Base-by-base conservation (phyloP, 2,329 filamentous ascomycete species). In the Cordyceps farinosa region DNA sequence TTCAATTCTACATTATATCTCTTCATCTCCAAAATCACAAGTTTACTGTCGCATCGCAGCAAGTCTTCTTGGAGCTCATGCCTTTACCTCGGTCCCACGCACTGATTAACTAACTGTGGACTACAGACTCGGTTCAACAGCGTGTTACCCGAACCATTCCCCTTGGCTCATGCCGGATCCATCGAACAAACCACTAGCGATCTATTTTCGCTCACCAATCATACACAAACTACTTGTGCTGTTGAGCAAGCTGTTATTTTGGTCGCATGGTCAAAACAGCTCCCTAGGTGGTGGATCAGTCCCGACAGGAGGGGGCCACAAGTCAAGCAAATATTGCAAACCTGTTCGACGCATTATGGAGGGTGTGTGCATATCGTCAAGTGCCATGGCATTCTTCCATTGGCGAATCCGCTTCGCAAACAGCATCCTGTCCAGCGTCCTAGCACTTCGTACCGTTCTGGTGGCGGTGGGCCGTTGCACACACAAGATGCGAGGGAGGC, bases 381-480 rank as follows among this genome's bases (percentile, higher is more conserved):
- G 15, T 59, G 47, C 36, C 36, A 22, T 45, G 30, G 4, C 54
- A 32, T 60, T 48, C 36, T 52, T 44, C 47, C 15, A 50, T 51
- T 50, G 56, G 47, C 48, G 38, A 40, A 53, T 61, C 48, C 58
- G 48, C 48, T 51, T 45, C 48, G 47, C 38, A 40, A 50, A 51
- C 29, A 51, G 22, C 32, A 60, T 51, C 17, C 15, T 34, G 29
- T 32, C n/a, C 11, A n/a, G 30, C 32, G 50, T 59, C 45, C 38
- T 47, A 45, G 48, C 38, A 27, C 58, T 61, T 36, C 17, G 47
- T 61, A 44, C 36, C 38, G n/a, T 44, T 27, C 36, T 53, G 32
- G 52, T 62, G 60, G 60, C 52, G 60, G 60, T 57, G 60, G 60
- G 60, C 32, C 51, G 51, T 51, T 54, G 34, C 42, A 40, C 59